phyloP scores from a whole-genome alignment of 1,139 yeast genomes.

The Kazachstania sp. region DNA sequence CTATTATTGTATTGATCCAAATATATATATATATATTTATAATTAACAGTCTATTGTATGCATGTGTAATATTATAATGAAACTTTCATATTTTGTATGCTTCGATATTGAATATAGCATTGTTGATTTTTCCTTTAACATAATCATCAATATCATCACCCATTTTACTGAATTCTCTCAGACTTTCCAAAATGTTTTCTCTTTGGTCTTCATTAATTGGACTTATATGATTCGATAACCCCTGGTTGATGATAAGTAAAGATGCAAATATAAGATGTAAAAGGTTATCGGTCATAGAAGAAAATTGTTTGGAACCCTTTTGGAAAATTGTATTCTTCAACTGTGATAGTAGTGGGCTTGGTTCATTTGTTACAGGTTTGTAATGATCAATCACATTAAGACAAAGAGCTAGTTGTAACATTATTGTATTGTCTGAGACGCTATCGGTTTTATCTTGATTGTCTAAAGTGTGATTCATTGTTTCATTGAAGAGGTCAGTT shows the following conservation, averaged over 20 bases:
- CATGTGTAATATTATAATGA: not conserved
- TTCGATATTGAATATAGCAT: too few species aligned
- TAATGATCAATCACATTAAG: slow-evolving; percentile 13
- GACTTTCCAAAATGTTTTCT: too few species aligned
- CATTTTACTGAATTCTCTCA: not conserved
- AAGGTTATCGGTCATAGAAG: not conserved
- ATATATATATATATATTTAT: not conserved
- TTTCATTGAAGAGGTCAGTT: not conserved
- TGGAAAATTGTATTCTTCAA: not conserved
- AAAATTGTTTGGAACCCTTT: not conserved
- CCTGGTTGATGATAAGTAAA: not conserved
- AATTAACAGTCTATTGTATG: not conserved
- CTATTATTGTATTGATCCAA: not conserved
- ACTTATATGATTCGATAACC: too few species aligned
- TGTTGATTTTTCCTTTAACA: not conserved
- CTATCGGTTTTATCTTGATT: not conserved
- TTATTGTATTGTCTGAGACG: slow-evolving; percentile 7
- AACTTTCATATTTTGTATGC: too few species aligned
- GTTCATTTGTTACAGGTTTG: not conserved
- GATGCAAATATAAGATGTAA: not conserved
- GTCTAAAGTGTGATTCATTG: not conserved
- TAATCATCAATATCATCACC: not conserved
- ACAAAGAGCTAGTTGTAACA: slow-evolving; percentile 21
- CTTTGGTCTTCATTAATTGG: too few species aligned
- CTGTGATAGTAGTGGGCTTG: not conserved